Percentiles rank a stretch among this genome's conserved stretches.
Conservation (phyloP, 2,329 filamentous ascomycete species). For the Fusarium sp. region DNA sequence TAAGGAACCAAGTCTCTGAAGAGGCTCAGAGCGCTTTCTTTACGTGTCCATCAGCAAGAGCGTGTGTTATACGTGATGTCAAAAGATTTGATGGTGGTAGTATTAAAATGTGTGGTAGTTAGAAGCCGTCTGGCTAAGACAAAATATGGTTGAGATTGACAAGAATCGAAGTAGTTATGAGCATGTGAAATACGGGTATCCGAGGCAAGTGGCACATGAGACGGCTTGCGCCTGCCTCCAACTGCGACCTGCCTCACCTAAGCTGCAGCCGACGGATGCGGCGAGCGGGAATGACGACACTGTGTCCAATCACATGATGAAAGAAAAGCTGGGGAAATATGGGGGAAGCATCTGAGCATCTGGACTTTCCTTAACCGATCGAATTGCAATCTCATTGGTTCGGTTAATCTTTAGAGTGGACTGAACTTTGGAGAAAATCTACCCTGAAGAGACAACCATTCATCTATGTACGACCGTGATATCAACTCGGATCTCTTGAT, state of each 20-base stretch:
- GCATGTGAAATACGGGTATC: conserved; percentile 47
- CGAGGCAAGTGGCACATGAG: conserved; percentile 46
- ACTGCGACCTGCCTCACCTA: conserved; percentile 23
- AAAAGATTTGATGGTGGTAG: not conserved
- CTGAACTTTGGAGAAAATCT: not conserved
- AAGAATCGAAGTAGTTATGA: conserved; percentile 27
- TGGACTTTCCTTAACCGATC: not conserved
- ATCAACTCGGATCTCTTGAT: not conserved
- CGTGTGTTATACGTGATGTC: not conserved
- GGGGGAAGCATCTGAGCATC: conserved; percentile 22
- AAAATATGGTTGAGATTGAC: conserved; percentile 24
- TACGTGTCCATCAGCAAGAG: conserved; percentile 37
- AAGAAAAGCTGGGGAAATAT: conserved; percentile 44
- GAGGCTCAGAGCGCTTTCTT: conserved; percentile 28
- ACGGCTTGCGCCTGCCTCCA: conserved; percentile 27
- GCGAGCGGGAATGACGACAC: conserved; percentile 46
- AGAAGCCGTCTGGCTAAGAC: conserved; percentile 10
- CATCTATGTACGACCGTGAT: not conserved
- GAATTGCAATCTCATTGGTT: conserved; percentile 16
- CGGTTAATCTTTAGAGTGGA: too few relatives aligned
- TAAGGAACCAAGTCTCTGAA: conserved; percentile 26
- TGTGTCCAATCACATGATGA: conserved; percentile 43
- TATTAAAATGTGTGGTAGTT: conserved; percentile 4
- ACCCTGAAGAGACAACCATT: conserved; percentile 4
- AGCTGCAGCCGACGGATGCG: conserved; percentile 41